Conservation (phyloP, 1,284 basidiomycete species). For the Mycosarcoma maydis region DNA sequence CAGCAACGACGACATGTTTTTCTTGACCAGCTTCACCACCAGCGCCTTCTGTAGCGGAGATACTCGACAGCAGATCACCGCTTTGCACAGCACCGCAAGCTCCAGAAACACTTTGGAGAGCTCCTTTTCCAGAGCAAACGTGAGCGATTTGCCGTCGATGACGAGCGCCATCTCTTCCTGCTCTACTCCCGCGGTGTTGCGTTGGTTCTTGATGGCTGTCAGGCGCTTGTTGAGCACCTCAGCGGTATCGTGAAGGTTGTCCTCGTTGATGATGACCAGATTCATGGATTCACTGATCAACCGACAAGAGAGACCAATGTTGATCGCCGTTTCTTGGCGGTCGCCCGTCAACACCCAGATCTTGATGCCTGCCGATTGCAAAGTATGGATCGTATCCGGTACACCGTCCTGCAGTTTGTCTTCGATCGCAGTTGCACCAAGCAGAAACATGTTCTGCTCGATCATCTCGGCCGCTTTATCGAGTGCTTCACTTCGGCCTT, state of each 20-base stretch:
- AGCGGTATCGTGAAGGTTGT: constrained; percentile 80
- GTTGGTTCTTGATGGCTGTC: constrained; percentile 88
- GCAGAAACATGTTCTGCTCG: constrained; percentile 88
- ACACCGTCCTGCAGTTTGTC: constrained; percentile 99
- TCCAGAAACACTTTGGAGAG: constrained; percentile 89
- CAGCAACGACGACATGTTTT: constrained; percentile 88
- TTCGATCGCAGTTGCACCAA: constrained; percentile 97
- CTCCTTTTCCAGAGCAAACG: constrained; percentile 91
- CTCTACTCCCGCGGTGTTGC: constrained; percentile 79
- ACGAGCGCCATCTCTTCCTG: constrained; percentile 92
- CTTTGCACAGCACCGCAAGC: constrained; percentile 97
- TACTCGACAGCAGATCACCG: constrained; percentile 97
- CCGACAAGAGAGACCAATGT: constrained; percentile 96
- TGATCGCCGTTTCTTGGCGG: constrained; percentile 98
- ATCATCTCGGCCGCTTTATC: constrained; percentile 95
- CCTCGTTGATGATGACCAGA: constrained; percentile 90
- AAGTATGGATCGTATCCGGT: constrained; percentile 94
- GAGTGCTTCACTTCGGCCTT: constrained; percentile 89
- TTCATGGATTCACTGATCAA: constrained; percentile 99
- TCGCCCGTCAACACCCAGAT: constrained; percentile 99
- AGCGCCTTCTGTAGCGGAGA: constrained; percentile 97
- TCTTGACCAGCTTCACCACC: constrained; percentile 98
- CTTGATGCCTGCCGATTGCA: constrained; percentile 98
- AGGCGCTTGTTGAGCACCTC: constrained; percentile 88
- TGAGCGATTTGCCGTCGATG: constrained; percentile 95